These are phyloP conservation scores for Ophiostoma tasmaniense DNA, from an alignment of 2,329 filamentous ascomycete species.

Conservation along the genomic window DNA sequence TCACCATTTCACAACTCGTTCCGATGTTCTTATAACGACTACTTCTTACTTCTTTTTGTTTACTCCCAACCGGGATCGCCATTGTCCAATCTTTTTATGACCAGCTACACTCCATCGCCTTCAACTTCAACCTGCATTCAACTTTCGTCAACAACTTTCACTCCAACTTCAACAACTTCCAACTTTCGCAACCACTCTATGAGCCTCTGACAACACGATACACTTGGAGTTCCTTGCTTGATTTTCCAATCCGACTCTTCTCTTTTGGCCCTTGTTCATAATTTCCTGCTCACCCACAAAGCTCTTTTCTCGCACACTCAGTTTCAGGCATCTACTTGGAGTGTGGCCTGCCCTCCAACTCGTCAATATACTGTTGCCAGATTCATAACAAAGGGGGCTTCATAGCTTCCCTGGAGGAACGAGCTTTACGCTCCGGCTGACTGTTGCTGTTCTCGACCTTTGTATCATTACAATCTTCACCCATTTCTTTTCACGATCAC, in stretches of 20 bases:
- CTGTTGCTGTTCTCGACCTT: conserved; percentile 13
- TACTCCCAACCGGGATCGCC: conserved; percentile 23
- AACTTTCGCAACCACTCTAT: conserved; percentile 11
- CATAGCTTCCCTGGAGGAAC: conserved; percentile 17
- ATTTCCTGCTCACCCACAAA: neutral
- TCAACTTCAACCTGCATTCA: conserved; percentile 25
- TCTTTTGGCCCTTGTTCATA: neutral
- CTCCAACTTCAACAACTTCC: conserved; percentile 22
- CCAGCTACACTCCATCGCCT: conserved; percentile 20
- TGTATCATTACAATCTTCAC: conserved; percentile 15
- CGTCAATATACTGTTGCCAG: conserved; percentile 12
- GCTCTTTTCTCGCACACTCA: neutral
- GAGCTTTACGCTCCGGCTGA: conserved; percentile 14
- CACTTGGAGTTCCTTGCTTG: neutral
- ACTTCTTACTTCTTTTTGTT: conserved; percentile 25
- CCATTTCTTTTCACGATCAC: conserved; percentile 19
- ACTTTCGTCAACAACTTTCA: conserved; percentile 11
- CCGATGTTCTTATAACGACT: conserved; percentile 38
- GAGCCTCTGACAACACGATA: neutral
- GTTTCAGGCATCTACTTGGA: neutral
- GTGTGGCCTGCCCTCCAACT: conserved; percentile 9
- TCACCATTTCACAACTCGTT: conserved; percentile 22
- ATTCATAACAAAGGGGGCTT: conserved; percentile 9
- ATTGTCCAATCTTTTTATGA: conserved; percentile 16
- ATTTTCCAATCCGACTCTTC: neutral